A percentile compares a stretch with the other conserved stretches of the same genome.
These are phyloP conservation scores for Exsudoporus frostii DNA, from an alignment of 768 basidiomycete species.

Conservation along the genomic window DNA sequence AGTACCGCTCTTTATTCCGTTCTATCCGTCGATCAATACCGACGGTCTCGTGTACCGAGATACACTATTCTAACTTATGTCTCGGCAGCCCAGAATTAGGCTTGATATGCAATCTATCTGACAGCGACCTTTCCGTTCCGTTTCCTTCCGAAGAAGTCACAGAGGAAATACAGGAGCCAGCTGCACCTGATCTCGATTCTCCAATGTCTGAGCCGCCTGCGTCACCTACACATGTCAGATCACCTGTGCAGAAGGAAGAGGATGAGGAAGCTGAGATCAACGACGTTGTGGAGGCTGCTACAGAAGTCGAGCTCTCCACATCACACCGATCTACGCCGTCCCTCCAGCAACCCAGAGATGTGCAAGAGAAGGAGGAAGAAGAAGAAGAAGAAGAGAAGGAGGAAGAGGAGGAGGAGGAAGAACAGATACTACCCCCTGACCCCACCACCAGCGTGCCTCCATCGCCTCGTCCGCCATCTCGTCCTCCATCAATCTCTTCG, in stretches of 20 bases:
- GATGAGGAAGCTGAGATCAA: constrained; percentile 24
- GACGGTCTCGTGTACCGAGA: constrained; percentile 1
- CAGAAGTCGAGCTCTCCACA: constrained; percentile 13
- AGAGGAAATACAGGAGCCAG: constrained; percentile 8
- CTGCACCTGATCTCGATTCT: constrained; percentile 24
- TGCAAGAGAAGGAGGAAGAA: constrained; percentile 10
- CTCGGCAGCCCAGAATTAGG: constrained; percentile 39
- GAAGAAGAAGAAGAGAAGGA: constrained; percentile 16
- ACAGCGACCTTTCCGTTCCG: constrained; percentile 29
- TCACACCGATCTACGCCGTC: constrained; percentile 18
- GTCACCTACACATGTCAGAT: constrained; percentile 24
- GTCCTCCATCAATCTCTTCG: constrained; percentile 6
- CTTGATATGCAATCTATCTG: constrained; percentile 37
- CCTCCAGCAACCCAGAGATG: constrained; percentile 8
- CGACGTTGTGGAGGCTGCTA: constrained; percentile 6
- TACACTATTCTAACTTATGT: constrained; percentile 4
- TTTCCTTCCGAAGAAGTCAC: constrained; percentile 11
- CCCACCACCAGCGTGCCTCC: background rate
- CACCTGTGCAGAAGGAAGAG: constrained; percentile 25
- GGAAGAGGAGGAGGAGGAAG: constrained; percentile 14
- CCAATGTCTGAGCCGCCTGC: constrained; percentile 34
- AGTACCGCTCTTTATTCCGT: constrained; percentile 18
- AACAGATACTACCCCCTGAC: constrained; percentile 1
- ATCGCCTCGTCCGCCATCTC: constrained; percentile 20
- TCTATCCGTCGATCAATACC: background rate